These are phyloP conservation scores for Alternaria postmessia DNA, from an alignment of 2,329 filamentous ascomycete species.

Conservation along the genomic window DNA sequence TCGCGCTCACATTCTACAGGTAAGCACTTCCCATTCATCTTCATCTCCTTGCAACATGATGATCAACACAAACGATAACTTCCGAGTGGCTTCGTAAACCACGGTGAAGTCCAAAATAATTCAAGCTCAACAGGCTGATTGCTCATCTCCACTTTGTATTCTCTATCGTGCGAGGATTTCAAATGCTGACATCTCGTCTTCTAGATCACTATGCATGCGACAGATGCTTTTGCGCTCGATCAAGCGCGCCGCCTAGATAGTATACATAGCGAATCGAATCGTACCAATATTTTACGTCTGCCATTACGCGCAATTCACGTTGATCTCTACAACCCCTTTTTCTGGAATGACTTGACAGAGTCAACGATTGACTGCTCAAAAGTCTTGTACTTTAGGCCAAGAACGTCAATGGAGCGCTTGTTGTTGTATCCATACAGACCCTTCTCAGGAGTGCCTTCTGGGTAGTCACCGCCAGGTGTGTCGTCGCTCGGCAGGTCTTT, in stretches of 20 bases:
- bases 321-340: constrained; percentile 54
- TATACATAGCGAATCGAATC: constrained; percentile 22
- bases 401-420: constrained; percentile 60
- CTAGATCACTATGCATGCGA: constrained; percentile 4
- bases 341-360: constrained; percentile 69
- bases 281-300: not conserved
- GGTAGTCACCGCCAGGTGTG: constrained; percentile 56
- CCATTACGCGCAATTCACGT: too few species aligned
- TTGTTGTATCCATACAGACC: constrained; percentile 61
- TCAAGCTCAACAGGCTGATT: constrained; percentile 67
- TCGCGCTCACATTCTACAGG: constrained; percentile 1
- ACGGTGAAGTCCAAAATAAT: constrained; percentile 51
- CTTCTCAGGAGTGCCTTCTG: constrained; percentile 55
- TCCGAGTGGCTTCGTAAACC: constrained; percentile 40
- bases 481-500: constrained; percentile 58
- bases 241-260: constrained; percentile 17
- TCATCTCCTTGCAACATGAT: constrained; percentile 34
- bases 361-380: constrained; percentile 69
- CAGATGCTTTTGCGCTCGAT: not conserved
- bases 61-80: constrained; percentile 44
- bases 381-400: constrained; percentile 67
- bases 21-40: constrained; percentile 24
- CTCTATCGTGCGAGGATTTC: not conserved
- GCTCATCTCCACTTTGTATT: constrained; percentile 10
- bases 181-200: constrained; percentile 22